Evolutionary conservation across 352 stramenopile genomes (phyloP), one percentile per base, ranked within the genome.

Genomic region (Phytophthora hybrid): DNA sequence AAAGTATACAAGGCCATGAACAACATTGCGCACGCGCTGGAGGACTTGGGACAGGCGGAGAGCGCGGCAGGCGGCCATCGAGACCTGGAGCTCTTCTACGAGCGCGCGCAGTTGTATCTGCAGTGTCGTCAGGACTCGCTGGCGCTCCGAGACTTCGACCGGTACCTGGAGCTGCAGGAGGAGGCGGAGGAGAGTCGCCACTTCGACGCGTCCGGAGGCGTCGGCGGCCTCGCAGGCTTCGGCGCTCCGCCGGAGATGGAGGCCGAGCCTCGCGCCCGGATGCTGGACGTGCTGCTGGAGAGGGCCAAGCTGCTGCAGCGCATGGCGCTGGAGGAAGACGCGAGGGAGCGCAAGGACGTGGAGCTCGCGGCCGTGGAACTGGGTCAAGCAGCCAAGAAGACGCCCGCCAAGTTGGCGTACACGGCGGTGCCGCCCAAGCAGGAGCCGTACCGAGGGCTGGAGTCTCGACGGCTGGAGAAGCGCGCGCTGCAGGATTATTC

Each of bases 101-200:
- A 89, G 31, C 87, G 87, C 26, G 81, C 87, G 5, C 73, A 85
- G 18, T 52, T 94, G 14, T 86, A 83, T 46, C 19, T 83, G 10
- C 76, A 85, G 57, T 85, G 80, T 61, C 75, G 79, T 44, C 81
- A 93, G 47, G 71, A 83, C 10, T 16, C 53, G 8, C 70, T 88
- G 7, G 87, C 87, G 16, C 59, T 93, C 46, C 57, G 70, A 8
- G 87, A 92, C 46, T 76, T 92, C n/a, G 84, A 93, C 67, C 75
- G 76, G n/a, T 89, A 91, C 56, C 64, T 93, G 19, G 85, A 94
- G 64, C 63, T 94, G 31, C 84, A 91, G 54, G 81, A 90, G 66
- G 83, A 87, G 66, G 68, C 73, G 56, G 60, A 77, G 19, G 73
- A 71, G 46, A 71, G 60, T 46, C 71, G 76, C n/a, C 76, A 82